phyloP scores from a whole-genome alignment of 306 rosid species.

The Aeschynomene evenia region DNA sequence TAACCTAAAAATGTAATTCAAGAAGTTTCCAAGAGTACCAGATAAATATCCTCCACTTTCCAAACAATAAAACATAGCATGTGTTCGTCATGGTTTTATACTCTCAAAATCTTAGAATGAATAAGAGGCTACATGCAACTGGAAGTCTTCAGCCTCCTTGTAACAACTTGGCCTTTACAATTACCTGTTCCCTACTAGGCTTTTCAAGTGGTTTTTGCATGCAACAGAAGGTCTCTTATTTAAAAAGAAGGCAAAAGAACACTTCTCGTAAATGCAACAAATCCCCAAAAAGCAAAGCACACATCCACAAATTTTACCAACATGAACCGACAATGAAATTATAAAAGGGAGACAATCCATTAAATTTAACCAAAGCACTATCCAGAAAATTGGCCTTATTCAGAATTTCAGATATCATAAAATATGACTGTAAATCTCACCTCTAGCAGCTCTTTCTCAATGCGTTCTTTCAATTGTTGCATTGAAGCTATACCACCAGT shows the following conservation, averaged over 20 bases:
- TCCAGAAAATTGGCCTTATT: background rate
- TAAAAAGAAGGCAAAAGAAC: background rate
- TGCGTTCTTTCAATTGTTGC: constrained; percentile 96
- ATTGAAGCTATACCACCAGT: constrained; percentile 98
- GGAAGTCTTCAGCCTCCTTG: background rate
- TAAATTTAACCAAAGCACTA: background rate
- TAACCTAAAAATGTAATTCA: background rate
- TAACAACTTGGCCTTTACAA: background rate
- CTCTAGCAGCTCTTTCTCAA: constrained; percentile 96
- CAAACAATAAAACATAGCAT: background rate
- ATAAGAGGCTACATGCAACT: background rate
- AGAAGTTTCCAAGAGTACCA: background rate
- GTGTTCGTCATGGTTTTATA: background rate
- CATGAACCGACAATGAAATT: background rate
- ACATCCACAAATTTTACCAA: background rate
- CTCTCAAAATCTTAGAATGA: background rate
- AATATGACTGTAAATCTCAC: constrained; percentile 36
- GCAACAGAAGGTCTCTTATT: background rate
- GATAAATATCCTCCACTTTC: background rate
- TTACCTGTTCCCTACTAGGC: background rate
- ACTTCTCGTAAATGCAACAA: background rate
- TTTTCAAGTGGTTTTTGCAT: background rate
- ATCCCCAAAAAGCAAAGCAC: background rate
- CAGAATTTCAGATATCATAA: background rate
- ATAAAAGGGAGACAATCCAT: background rate